Percentiles rank a stretch among this genome's conserved stretches.
Evolutionary conservation across 192 early-diverging fungal genomes (phyloP).

Genomic region (Backusella macrospora): DNA sequence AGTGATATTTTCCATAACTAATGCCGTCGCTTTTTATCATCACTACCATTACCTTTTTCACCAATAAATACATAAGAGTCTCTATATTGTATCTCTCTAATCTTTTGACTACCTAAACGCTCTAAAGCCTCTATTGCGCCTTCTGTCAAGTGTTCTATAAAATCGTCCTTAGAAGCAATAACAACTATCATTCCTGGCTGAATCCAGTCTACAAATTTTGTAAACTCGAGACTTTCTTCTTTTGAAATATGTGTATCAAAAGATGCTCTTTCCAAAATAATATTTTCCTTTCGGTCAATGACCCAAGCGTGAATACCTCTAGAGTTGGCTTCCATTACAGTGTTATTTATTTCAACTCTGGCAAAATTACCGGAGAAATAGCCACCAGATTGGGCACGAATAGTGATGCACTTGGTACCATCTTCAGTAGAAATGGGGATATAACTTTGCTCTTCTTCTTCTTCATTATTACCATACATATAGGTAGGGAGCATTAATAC

Average conservation of each 20-base stretch:
- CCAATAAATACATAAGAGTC: slow-evolving; percentile 84
- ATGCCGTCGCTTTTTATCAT: neutral
- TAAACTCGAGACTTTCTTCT: slow-evolving; percentile 64
- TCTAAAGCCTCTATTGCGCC: slow-evolving; percentile 60
- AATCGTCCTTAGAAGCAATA: slow-evolving; percentile 67
- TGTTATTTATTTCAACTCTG: slow-evolving; percentile 58
- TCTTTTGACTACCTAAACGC: slow-evolving; percentile 59
- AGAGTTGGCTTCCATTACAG: slow-evolving; percentile 50
- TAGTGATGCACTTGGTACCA: slow-evolving; percentile 18
- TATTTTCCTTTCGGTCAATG: slow-evolving; percentile 68
- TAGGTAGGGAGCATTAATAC: slow-evolving; percentile 20
- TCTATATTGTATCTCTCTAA: slow-evolving; percentile 63
- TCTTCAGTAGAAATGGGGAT: slow-evolving; percentile 44
- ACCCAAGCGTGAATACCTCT: slow-evolving; percentile 76
- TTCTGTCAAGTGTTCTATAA: slow-evolving; percentile 64
- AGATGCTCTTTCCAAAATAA: slow-evolving; percentile 62
- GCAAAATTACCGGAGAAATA: slow-evolving; percentile 73
- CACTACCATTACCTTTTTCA: slow-evolving; percentile 61
- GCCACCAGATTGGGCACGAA: slow-evolving; percentile 72
- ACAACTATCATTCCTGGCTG: slow-evolving; percentile 69
- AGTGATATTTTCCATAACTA: neutral
- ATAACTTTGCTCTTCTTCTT: neutral
- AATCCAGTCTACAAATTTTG: slow-evolving; percentile 63
- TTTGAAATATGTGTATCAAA: slow-evolving; percentile 76
- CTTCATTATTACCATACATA: slow-evolving; percentile 5